Conservation (phyloP, 805 yeast species). For the Candida quercuum region DNA sequence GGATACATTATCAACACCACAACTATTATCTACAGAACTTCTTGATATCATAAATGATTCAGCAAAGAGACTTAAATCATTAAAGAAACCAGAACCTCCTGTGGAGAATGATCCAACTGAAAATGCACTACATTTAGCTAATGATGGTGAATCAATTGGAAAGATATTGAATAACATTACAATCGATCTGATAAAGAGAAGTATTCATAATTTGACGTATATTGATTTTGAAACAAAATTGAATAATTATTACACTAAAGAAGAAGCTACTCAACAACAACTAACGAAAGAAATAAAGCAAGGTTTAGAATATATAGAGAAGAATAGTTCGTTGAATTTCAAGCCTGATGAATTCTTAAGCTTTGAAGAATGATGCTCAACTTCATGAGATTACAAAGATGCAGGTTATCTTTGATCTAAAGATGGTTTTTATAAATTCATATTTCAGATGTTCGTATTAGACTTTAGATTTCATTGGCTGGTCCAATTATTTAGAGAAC, state of each 20-base stretch:
- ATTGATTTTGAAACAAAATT: constrained; percentile 2
- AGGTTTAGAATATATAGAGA: constrained; percentile 6
- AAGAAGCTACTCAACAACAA: neutral
- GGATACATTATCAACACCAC: neutral
- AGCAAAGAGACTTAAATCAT: too few relatives aligned
- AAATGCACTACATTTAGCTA: constrained; percentile 16
- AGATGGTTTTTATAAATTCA: too few relatives aligned
- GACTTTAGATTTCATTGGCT: neutral
- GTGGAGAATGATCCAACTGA: constrained; percentile 6
- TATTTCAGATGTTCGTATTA: neutral
- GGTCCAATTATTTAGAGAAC: too few relatives aligned
- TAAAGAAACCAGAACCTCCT: neutral
- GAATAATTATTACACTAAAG: neutral
- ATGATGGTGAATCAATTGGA: constrained; percentile 18
- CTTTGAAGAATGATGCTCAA: constrained; percentile 5
- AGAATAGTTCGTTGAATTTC: constrained; percentile 2
- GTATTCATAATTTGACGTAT: constrained; percentile 3
- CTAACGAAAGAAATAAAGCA: constrained; percentile 1
- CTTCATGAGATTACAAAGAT: too few relatives aligned
- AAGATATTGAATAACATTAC: constrained; percentile 1
- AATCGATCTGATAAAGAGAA: constrained; percentile 3
- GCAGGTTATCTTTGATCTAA: too few relatives aligned
- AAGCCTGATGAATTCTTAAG: constrained; percentile 9
- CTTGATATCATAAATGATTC: neutral
- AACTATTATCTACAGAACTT: neutral